Evolutionary conservation across 2,329 filamentous ascomycete species (phyloP).

Genomic region (Monilinia polystroma): DNA sequence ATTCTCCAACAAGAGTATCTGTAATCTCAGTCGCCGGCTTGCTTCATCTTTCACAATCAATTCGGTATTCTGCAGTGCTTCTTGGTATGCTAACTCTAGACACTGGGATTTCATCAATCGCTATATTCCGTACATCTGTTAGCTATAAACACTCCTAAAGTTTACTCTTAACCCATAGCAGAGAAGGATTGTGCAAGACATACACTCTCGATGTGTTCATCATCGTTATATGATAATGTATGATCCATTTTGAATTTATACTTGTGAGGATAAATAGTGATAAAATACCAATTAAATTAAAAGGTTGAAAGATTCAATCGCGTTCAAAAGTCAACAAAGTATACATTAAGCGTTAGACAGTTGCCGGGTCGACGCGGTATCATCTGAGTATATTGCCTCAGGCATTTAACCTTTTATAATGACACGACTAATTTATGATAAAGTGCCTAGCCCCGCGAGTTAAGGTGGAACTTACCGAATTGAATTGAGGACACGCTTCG

Average conservation of each 20-base stretch:
- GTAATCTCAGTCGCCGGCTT: constrained; percentile 65
- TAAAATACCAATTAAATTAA: not conserved
- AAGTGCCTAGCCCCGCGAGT: constrained; percentile 8
- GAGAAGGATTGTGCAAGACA: constrained; percentile 4
- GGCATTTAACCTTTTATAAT: not conserved
- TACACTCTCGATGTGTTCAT: constrained; percentile 36
- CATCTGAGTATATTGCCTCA: not conserved
- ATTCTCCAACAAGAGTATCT: constrained; percentile 69
- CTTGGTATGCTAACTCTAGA: constrained; percentile 70
- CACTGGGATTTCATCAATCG: constrained; percentile 38
- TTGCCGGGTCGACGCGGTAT: constrained; percentile 14
- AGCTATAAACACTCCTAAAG: constrained; percentile 8
- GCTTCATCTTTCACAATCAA: constrained; percentile 74
- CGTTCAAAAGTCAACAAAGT: constrained; percentile 22
- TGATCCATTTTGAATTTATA: constrained; percentile 34
- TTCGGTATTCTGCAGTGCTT: constrained; percentile 62
- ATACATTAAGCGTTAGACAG: not conserved
- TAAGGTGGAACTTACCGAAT: constrained; percentile 22
- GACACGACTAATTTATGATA: not conserved
- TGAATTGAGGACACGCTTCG: constrained; percentile 25
- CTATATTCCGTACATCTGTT: constrained; percentile 26
- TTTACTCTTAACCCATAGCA: not conserved
- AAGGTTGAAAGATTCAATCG: not conserved
- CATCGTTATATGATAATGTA: constrained; percentile 35
- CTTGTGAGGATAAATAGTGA: constrained; percentile 11